Evolutionary conservation across 495 filamentous ascomycete species (phyloP).

Genomic region (Xylaria grammica): DNA sequence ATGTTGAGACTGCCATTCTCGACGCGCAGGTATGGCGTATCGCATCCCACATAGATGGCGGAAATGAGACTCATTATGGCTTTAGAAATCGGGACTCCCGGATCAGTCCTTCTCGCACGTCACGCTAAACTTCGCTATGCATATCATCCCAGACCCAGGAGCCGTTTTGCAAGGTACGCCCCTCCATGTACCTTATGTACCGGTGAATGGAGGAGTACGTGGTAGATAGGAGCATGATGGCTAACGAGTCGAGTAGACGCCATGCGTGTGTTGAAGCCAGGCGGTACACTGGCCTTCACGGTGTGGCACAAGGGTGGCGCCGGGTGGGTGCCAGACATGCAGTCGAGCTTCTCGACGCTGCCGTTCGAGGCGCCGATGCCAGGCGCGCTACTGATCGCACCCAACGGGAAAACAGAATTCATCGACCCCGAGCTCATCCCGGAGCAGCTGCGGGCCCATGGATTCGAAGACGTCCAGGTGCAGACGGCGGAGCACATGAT

Average conservation of each 20-base stretch:
- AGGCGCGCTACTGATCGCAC: conserved; percentile 31
- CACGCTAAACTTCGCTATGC: conserved; percentile 49
- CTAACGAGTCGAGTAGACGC: conserved; percentile 32
- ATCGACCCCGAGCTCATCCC: conserved; percentile 43
- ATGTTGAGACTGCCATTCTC: conserved; percentile 36
- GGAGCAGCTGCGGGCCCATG: conserved; percentile 33
- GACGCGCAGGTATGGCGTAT: conserved; percentile 44
- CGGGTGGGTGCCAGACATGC: conserved; percentile 40
- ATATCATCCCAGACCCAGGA: conserved; percentile 47
- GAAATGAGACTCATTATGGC: conserved; percentile 8
- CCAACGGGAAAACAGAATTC: conserved; percentile 41
- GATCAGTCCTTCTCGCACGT: conserved; percentile 44
- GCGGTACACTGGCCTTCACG: conserved; percentile 45
- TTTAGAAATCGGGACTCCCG: conserved; percentile 38
- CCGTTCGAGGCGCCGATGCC: conserved; percentile 46
- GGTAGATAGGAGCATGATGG: neutral
- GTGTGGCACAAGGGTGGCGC: conserved; percentile 40
- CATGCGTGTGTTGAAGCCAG: conserved; percentile 45
- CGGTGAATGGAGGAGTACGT: neutral
- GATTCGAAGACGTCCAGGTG: conserved; percentile 42
- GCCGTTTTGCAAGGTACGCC: conserved; percentile 43
- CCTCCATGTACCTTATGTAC: neutral
- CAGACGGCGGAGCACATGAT: conserved; percentile 33
- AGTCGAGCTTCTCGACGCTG: conserved; percentile 39
- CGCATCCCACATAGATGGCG: neutral